A percentile compares a stretch with the other conserved stretches of the same genome.
Evolutionary conservation across 169 alveolate species (phyloP).

Genomic region (Toxoplasma gondii): DNA sequence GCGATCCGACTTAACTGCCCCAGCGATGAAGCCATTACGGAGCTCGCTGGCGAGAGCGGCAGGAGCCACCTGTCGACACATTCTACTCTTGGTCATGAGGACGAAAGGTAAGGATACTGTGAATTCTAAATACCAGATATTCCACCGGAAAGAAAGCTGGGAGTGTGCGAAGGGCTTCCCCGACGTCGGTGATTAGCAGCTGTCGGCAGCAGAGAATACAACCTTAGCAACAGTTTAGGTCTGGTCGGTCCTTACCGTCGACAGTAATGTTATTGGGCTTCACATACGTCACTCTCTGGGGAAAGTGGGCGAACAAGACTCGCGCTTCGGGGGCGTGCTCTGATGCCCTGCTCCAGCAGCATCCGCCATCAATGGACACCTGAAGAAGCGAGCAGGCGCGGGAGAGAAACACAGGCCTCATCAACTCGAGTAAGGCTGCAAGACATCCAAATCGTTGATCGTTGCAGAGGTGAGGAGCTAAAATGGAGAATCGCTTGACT

Average conservation of each 20-base stretch:
- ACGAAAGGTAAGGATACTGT: no score
- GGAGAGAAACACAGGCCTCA: neutral
- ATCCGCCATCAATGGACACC: constrained; percentile 16
- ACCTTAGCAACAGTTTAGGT: neutral
- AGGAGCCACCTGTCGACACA: no score
- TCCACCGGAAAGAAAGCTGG: neutral
- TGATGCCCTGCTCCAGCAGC: constrained; percentile 13
- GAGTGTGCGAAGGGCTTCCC: neutral
- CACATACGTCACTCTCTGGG: neutral
- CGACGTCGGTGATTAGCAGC: neutral
- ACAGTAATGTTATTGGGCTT: neutral
- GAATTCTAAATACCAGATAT: no score
- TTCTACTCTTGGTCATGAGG: no score
- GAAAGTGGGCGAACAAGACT: neutral
- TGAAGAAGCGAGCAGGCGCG: neutral
- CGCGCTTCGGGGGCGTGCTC: neutral
- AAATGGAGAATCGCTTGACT: no score
- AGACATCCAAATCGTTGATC: no score
- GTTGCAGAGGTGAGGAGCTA: no score
- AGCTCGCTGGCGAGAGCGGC: no score
- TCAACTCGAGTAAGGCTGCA: neutral
- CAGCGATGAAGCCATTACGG: no score
- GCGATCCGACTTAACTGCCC: no score
- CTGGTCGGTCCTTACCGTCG: neutral
- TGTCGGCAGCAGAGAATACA: neutral